Conservation (phyloP, 225 moss, liverwort and hornwort species). For the Asterella californica region DNA sequence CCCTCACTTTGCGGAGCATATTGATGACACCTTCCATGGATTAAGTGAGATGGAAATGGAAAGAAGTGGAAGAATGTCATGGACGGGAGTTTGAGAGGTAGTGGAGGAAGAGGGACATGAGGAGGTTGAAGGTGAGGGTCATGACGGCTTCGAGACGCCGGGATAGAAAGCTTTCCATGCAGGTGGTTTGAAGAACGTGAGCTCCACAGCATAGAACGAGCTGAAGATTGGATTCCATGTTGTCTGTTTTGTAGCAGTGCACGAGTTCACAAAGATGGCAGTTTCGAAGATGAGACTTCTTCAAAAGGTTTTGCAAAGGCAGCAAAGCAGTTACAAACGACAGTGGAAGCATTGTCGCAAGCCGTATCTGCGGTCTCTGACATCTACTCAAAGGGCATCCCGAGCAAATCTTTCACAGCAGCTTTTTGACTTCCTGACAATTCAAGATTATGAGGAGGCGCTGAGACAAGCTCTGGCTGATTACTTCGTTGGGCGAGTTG, state of each 20-base stretch:
- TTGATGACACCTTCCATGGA: constrained; percentile 39
- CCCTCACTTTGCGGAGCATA: constrained; percentile 37
- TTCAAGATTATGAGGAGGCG: constrained; percentile 68
- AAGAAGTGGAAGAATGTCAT: background rate
- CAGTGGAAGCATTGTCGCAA: constrained; percentile 76
- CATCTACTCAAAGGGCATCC: constrained; percentile 64
- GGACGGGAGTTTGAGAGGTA: constrained; percentile 36
- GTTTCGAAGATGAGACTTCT: constrained; percentile 68
- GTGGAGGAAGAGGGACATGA: constrained; percentile 24
- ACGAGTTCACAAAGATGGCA: constrained; percentile 83
- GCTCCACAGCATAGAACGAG: constrained; percentile 57
- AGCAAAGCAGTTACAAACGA: constrained; percentile 72
- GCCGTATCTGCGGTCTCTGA: constrained; percentile 70
- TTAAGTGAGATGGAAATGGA: background rate
- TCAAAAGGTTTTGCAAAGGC: constrained; percentile 89
- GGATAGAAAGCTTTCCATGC: constrained; percentile 54
- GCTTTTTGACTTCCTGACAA: constrained; percentile 45
- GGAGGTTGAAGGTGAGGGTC: constrained; percentile 18
- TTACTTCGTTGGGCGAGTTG: constrained; percentile 61
- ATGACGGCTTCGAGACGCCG: constrained; percentile 22
- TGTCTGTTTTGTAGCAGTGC: constrained; percentile 15
- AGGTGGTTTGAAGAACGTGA: constrained; percentile 62
- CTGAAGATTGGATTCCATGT: constrained; percentile 24
- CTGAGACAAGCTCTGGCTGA: constrained; percentile 61
- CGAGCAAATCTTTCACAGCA: constrained; percentile 75